Evolutionary conservation across 345 rosid species (phyloP).

Genomic region (Euphorbia lathyris): DNA sequence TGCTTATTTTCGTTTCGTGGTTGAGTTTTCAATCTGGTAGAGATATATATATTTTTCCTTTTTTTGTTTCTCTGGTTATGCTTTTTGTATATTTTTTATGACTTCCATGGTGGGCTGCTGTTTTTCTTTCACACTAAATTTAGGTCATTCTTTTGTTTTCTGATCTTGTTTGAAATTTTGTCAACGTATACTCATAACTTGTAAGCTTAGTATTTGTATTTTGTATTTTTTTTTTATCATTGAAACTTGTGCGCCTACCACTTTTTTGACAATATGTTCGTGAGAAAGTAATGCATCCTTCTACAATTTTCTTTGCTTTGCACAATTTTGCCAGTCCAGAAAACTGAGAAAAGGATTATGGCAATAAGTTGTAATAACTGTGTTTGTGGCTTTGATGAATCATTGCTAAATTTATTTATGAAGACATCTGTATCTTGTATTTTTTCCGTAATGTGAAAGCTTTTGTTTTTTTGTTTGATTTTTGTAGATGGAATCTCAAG

Average conservation of each 20-base stretch:
- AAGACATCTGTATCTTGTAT: no score
- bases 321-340: neutral
- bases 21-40: no score
- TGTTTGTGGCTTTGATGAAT: no score
- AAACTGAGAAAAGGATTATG: no score
- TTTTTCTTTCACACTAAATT: neutral
- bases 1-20: no score
- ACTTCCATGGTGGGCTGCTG: no score
- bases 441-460: neutral
- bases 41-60: no score
- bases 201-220: neutral
- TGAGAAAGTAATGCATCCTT: neutral
- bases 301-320: neutral
- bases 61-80: no score
- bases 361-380: neutral
- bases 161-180: no score
- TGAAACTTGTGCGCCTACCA: neutral
- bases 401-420: no score
- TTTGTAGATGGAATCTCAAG: constrained; percentile 16
- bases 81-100: no score
- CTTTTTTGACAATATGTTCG: neutral
- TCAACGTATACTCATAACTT: neutral
- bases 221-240: no score
- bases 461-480: neutral
- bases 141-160: neutral